A percentile compares a stretch with the other conserved stretches of the same genome.
Evolutionary conservation across 352 stramenopile genomes (phyloP).

Genomic region (Plasmopara viticola): DNA sequence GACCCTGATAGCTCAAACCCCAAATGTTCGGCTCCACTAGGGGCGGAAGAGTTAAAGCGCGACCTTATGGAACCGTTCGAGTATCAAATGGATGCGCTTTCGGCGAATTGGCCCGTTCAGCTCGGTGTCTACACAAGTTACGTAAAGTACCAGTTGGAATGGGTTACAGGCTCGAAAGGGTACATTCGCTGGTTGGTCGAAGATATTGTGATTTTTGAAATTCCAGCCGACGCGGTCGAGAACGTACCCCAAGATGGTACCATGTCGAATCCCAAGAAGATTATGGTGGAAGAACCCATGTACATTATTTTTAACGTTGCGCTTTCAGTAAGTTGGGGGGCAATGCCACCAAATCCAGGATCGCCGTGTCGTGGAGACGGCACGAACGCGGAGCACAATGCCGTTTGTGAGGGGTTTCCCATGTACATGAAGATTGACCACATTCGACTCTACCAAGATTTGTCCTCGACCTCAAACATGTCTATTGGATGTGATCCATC

Average conservation of each 20-base stretch:
- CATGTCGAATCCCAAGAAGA: slow-evolving; percentile 24
- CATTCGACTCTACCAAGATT: slow-evolving; percentile 52
- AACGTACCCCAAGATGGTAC: slow-evolving; percentile 31
- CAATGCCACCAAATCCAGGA: slow-evolving; percentile 36
- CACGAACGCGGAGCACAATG: slow-evolving; percentile 22
- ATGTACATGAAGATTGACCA: slow-evolving; percentile 60
- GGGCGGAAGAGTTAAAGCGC: slow-evolving; percentile 20
- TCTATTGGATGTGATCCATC: slow-evolving; percentile 41
- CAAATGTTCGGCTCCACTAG: slow-evolving; percentile 26
- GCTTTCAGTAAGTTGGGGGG: slow-evolving; percentile 41
- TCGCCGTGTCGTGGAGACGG: slow-evolving; percentile 28
- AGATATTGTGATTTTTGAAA: slow-evolving; percentile 48
- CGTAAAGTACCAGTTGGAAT: slow-evolving; percentile 52
- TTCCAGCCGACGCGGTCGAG: slow-evolving; percentile 37
- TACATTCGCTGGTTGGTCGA: slow-evolving; percentile 52
- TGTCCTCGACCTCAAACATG: slow-evolving; percentile 34
- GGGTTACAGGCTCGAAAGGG: slow-evolving; percentile 42
- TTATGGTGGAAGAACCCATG: slow-evolving; percentile 38
- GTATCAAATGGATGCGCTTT: slow-evolving; percentile 65
- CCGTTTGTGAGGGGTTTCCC: slow-evolving; percentile 48
- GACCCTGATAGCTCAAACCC: slow-evolving; percentile 37
- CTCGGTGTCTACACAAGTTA: slow-evolving; percentile 13
- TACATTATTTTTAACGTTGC: slow-evolving; percentile 73
- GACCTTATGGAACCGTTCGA: slow-evolving; percentile 37
- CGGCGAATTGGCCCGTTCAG: slow-evolving; percentile 1